Evolutionary conservation across 148 eudicot genomes (phyloP).

Genomic region (Beta vulgaris): DNA sequence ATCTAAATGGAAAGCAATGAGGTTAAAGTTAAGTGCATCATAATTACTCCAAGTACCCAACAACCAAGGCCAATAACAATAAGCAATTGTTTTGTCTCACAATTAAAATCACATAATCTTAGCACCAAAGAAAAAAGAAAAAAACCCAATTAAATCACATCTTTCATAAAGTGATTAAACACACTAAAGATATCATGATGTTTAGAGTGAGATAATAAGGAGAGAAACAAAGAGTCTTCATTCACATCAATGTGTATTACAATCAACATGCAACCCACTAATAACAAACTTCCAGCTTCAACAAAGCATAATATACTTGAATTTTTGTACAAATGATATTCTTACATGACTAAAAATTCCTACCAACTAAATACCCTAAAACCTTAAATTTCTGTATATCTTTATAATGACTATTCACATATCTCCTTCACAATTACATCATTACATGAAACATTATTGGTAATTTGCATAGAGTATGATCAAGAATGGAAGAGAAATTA

Average conservation of each 20-base stretch:
- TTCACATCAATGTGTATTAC: constrained; percentile 26
- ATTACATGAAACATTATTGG: constrained; percentile 36
- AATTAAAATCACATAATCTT: constrained; percentile 25
- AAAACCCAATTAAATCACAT: constrained; percentile 13
- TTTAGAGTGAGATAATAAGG: constrained; percentile 11
- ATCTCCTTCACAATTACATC: constrained; percentile 36
- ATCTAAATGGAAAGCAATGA: constrained; percentile 22
- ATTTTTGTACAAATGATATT: constrained; percentile 28
- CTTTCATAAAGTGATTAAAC: constrained; percentile 24
- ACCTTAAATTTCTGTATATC: constrained; percentile 13
- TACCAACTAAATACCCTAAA: constrained; percentile 31
- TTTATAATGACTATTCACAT: constrained; percentile 32
- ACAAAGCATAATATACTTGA: constrained; percentile 14
- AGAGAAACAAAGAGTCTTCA: constrained; percentile 16
- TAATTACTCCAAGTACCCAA: constrained; percentile 25
- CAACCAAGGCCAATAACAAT: constrained; percentile 26
- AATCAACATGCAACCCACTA: constrained; percentile 28
- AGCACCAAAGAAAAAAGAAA: constrained; percentile 13
- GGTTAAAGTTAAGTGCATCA: constrained; percentile 28
- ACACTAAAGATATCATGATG: constrained; percentile 21
- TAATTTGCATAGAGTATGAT: constrained; percentile 27
- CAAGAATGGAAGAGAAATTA: constrained; percentile 18
- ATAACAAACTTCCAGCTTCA: constrained; percentile 29
- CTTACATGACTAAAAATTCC: constrained; percentile 33
- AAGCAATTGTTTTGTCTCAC: constrained; percentile 6